These are phyloP conservation scores for Umbelopsis vinacea DNA, from an alignment of 192 early-diverging fungal genomes.

Conservation along the genomic window DNA sequence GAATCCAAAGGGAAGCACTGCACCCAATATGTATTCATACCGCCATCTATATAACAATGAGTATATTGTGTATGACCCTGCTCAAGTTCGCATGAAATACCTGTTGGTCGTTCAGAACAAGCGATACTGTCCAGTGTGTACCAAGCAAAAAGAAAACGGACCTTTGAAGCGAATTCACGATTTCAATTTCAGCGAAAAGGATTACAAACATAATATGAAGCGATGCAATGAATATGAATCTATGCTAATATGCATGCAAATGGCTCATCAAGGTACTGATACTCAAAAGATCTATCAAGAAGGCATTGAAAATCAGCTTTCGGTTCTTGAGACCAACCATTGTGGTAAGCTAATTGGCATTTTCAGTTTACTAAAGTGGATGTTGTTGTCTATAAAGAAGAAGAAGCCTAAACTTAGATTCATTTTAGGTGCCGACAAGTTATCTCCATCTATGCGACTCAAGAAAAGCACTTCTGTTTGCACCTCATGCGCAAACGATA, in stretches of 20 bases:
- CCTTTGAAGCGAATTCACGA: background rate
- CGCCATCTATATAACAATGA: slow-evolving; percentile 70
- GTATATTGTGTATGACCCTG: slow-evolving; percentile 76
- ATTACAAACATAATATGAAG: background rate
- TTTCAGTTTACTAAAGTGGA: background rate
- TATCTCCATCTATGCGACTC: background rate
- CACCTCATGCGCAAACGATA: background rate
- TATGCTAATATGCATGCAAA: background rate
- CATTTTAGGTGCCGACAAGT: background rate
- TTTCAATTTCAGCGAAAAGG: background rate
- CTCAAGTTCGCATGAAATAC: slow-evolving; percentile 76
- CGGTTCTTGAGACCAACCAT: background rate
- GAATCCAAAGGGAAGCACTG: background rate
- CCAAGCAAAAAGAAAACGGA: too few relatives aligned
- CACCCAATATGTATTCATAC: background rate
- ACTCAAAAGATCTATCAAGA: background rate
- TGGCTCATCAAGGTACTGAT: background rate
- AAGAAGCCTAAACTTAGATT: background rate
- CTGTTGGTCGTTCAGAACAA: slow-evolving; percentile 43
- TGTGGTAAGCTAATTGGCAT: background rate
- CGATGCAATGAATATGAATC: slow-evolving; percentile 10
- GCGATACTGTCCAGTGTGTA: slow-evolving; percentile 25
- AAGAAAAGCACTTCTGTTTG: background rate
- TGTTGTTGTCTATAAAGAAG: background rate
- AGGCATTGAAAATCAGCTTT: background rate